phyloP scores from a whole-genome alignment of 164 flowering plant species.

The Hamamelis virginiana region DNA sequence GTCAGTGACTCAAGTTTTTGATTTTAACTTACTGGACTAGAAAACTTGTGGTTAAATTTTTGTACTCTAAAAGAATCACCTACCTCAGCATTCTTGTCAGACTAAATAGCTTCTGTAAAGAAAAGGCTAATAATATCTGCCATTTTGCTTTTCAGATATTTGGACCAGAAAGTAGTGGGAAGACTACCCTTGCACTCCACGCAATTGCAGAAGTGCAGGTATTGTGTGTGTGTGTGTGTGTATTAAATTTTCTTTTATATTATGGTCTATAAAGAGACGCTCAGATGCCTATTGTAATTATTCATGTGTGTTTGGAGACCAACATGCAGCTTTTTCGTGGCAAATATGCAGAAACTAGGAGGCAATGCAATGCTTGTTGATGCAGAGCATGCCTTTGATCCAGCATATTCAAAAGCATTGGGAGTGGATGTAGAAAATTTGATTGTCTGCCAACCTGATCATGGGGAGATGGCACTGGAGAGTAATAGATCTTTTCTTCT shows the following conservation, averaged over 20 bases:
- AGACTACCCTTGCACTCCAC: slow-evolving; percentile 95
- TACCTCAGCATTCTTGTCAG: neutral
- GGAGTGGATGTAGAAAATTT: slow-evolving; percentile 97
- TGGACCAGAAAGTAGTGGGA: slow-evolving; percentile 99
- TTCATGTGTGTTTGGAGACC: slow-evolving; percentile 10
- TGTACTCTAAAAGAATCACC: neutral
- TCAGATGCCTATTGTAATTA: neutral
- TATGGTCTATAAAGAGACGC: neutral
- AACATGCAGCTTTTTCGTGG: slow-evolving; percentile 16
- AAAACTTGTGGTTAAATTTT: neutral
- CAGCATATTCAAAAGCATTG: slow-evolving; percentile 87
- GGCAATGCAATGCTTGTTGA: slow-evolving; percentile 99
- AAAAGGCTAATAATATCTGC: neutral
- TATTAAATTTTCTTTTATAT: neutral
- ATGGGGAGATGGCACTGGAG: slow-evolving; percentile 99
- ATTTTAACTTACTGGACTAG: neutral
- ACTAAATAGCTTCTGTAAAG: neutral
- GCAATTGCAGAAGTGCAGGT: slow-evolving; percentile 99
- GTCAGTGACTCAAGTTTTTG: neutral
- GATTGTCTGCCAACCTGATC: slow-evolving; percentile 96
- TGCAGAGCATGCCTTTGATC: slow-evolving; percentile 99
- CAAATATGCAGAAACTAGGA: slow-evolving; percentile 69
- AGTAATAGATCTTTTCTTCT: slow-evolving; percentile 45
- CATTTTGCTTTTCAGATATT: slow-evolving; percentile 53
- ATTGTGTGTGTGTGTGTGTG: neutral